Percentiles rank a stretch among this genome's conserved stretches.
Evolutionary conservation across 768 basidiomycete genomes (phyloP).

Genomic region (Pleurotus platypus): DNA sequence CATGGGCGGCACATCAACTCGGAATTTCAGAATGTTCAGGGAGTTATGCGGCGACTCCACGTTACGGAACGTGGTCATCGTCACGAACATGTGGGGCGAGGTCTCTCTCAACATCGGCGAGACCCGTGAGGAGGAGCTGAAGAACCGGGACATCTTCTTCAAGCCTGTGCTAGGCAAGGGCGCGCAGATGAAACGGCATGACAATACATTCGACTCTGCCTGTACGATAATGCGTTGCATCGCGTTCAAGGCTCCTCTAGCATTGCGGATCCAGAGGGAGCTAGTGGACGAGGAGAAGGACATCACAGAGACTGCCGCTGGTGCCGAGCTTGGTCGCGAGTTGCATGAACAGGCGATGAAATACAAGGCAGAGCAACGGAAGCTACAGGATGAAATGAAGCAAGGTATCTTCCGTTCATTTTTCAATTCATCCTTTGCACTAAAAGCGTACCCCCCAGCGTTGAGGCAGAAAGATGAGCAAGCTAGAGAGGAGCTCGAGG

Average conservation of each 20-base stretch:
- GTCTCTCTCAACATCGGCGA: slow-evolving; percentile 31
- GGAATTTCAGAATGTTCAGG: slow-evolving; percentile 45
- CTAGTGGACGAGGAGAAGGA: slow-evolving; percentile 45
- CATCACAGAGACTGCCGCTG: slow-evolving; percentile 50
- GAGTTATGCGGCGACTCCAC: slow-evolving; percentile 41
- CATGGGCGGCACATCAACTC: slow-evolving; percentile 39
- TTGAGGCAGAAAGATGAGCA: slow-evolving; percentile 33
- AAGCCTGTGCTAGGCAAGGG: slow-evolving; percentile 40
- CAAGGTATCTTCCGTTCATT: slow-evolving; percentile 2
- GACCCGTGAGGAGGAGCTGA: slow-evolving; percentile 35
- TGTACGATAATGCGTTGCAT: slow-evolving; percentile 38
- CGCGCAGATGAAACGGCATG: slow-evolving; percentile 33
- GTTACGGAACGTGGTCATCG: slow-evolving; percentile 43
- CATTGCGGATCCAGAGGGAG: slow-evolving; percentile 53
- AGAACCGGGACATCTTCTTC: slow-evolving; percentile 33
- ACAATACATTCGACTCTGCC: slow-evolving; percentile 33
- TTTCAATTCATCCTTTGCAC: background rate
- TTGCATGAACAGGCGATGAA: slow-evolving; percentile 41
- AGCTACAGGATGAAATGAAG: slow-evolving; percentile 46
- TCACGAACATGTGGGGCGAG: slow-evolving; percentile 46
- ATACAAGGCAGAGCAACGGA: slow-evolving; percentile 44
- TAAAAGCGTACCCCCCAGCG: background rate
- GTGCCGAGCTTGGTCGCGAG: slow-evolving; percentile 47
- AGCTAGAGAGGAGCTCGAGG: slow-evolving; percentile 28
- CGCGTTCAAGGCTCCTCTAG: slow-evolving; percentile 33